Evolutionary conservation across 352 stramenopile genomes (phyloP).

Genomic region (Pythium utonaiense): DNA sequence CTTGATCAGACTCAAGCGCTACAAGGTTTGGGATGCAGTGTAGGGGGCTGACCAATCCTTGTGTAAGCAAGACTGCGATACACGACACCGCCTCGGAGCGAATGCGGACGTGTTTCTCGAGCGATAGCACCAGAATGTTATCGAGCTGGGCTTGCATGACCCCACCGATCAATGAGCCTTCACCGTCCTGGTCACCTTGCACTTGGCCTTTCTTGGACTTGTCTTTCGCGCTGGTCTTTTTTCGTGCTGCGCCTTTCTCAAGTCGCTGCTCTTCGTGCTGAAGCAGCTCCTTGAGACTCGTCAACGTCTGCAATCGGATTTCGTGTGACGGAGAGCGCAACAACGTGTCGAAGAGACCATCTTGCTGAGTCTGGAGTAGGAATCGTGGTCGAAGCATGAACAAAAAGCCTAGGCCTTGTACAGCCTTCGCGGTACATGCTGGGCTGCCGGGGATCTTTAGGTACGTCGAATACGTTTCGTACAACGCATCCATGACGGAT

Average conservation of each 20-base stretch:
- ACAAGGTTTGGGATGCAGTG: slow-evolving; percentile 78
- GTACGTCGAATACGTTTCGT: slow-evolving; percentile 52
- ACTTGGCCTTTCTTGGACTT: slow-evolving; percentile 77
- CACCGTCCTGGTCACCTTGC: slow-evolving; percentile 82
- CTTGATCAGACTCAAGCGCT: slow-evolving; percentile 73
- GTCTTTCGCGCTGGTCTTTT: slow-evolving; percentile 35
- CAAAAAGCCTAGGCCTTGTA: slow-evolving; percentile 80
- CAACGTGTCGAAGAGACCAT: slow-evolving; percentile 50
- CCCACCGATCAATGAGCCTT: slow-evolving; percentile 80
- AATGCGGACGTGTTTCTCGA: slow-evolving; percentile 57
- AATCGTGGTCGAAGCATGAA: slow-evolving; percentile 63
- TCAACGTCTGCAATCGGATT: slow-evolving; percentile 61
- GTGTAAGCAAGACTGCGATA: slow-evolving; percentile 60
- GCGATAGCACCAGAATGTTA: slow-evolving; percentile 52
- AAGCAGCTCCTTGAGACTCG: slow-evolving; percentile 74
- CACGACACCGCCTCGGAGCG: slow-evolving; percentile 67
- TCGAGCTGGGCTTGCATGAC: slow-evolving; percentile 82
- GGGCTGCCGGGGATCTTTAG: slow-evolving; percentile 39
- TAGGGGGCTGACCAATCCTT: slow-evolving; percentile 75
- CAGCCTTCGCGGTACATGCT: slow-evolving; percentile 60
- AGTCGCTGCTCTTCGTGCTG: slow-evolving; percentile 66
- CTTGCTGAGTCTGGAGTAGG: slow-evolving; percentile 71
- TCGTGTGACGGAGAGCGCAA: slow-evolving; percentile 39
- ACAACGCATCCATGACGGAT: slow-evolving; percentile 56
- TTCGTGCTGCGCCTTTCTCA: slow-evolving; percentile 40